Evolutionary conservation across 352 stramenopile genomes (phyloP), one percentile per base, ranked within the genome.

Genomic region (Globisporangium perplexum): DNA sequence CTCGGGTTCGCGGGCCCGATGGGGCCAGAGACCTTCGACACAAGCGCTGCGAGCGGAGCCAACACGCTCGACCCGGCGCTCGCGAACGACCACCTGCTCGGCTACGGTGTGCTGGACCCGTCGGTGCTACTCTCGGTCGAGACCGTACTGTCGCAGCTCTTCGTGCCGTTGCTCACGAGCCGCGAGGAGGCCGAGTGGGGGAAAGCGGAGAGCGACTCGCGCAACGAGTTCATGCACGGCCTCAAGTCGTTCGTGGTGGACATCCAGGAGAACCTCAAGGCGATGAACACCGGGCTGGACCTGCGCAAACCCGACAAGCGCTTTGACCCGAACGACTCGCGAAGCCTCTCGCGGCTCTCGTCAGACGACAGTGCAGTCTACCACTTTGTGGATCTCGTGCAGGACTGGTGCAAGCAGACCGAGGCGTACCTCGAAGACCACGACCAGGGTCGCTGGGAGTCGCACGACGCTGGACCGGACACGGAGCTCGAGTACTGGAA

Each of bases 401-500:
- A 95, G 47, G 83, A 93, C 61, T 96, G 88, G 88, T 96, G 88
- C 66, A 84, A 84, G 28, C 72, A 91, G 51, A 96, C 84, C 7
- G 83, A 95, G 57, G 67, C 69, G 52, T 95, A 96, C 54, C 65
- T 96, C 18, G 82, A 93, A 45, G 83, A 92, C 60, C 88, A 85
- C 50, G 83, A 94, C 62, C 77, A 90, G 44, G 77, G 66, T 0
- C 65, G 78, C 3, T 93, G 78, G 78, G 86, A 96, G 59, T 90
- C 76, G 4, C 72, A 88, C 24, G 86, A 96, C 50, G 76, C 76
- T 1, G 86, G 86, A 1, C 86, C 86, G 0, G 72, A 87, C 31
- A 92, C 82, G 1, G 83, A 96, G 56, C 65, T 95, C 1, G 86
- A 94, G 69, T 95, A 92, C 63, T 95, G 86, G 85, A 88, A 90